Base-by-base conservation (phyloP, 164 flowering plant species). In the Tetracentron sinense region DNA sequence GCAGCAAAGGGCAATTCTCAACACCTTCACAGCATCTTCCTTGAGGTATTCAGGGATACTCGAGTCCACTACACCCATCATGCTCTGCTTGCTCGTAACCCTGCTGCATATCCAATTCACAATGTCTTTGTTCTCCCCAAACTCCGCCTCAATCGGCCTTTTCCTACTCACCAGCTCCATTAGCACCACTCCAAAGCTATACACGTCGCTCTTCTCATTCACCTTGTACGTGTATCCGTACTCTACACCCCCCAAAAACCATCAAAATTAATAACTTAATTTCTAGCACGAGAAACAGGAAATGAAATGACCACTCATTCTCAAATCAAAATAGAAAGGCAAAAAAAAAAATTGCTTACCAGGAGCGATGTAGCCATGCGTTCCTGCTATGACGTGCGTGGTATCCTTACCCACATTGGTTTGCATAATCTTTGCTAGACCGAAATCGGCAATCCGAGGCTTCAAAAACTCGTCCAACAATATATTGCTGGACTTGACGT, bases 371-470 rank as follows among this genome's bases (percentile, higher is more conserved):
- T 86, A 86, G 8, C 92, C 89, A 22, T 70, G 77, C 1, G 92
- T 86, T 54, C 87, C 89, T 0, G 92, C 81, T 29, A 84, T 73
- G 58, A 82, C 69, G 25, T 72, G 82, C 28, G 85, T 82, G 38
- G 88, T 73, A 25, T 81, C 84, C 44, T 56, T 69, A 21, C 60
- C 69, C 0, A 54, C 33, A 52, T 69, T 71, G 30, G 77, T 62
- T 10, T 74, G 86, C 54, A 78, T 76, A 38, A 87, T 83, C 77
- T 82, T 88, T 0, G 95, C 87, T 1, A 88, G 83, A 0, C 95
- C 91, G 70, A 87, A 89, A 82, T 89, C 96, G 15, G 96, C 92
- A 25, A 89, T 86, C 42, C 86, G 59, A 14, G 96, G 92, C 79
- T 85, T 89, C 62, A 82, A 55, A 20, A 77, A 70, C 84, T 89